Evolutionary conservation across 108 stramenopile species (phyloP).

Genomic region (Craspedostauros australis): DNA sequence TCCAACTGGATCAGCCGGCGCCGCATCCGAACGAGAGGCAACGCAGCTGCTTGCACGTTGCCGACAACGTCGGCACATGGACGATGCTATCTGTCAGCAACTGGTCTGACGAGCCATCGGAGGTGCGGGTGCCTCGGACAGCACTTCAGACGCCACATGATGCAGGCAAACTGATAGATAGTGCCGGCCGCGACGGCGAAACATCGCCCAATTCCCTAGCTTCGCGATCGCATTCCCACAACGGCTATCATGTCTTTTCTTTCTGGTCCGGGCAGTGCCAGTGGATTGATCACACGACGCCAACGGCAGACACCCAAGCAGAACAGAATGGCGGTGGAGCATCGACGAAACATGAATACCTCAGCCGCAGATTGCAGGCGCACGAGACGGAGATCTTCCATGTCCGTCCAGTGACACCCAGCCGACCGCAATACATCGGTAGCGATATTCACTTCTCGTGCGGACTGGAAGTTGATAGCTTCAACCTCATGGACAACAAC

Average conservation of each 20-base stretch:
- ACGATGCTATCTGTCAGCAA: conserved; percentile 77
- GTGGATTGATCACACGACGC: conserved; percentile 65
- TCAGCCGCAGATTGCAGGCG: conserved; percentile 52
- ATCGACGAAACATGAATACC: not conserved
- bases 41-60: conserved; percentile 77
- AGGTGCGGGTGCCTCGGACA: conserved; percentile 31
- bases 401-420: conserved; percentile 67
- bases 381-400: conserved; percentile 87
- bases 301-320: no score
- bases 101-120: conserved; percentile 56
- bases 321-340: not conserved
- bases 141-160: conserved; percentile 32
- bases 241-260: conserved; percentile 76
- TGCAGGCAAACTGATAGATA: conserved; percentile 35
- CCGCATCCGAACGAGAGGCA: conserved; percentile 51
- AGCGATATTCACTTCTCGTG: conserved; percentile 88
- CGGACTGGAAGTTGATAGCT: conserved; percentile 75
- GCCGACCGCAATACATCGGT: conserved; percentile 77
- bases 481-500: conserved; percentile 32
- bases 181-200: not conserved
- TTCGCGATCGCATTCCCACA: no score
- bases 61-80: conserved; percentile 80
- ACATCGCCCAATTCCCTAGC: no score
- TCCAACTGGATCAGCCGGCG: conserved; percentile 5
- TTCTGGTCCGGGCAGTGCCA: conserved; percentile 83